A percentile compares a stretch with the other conserved stretches of the same genome.
phyloP scores from a whole-genome alignment of 1,284 basidiomycete species.

The Leccinum solheimii region DNA sequence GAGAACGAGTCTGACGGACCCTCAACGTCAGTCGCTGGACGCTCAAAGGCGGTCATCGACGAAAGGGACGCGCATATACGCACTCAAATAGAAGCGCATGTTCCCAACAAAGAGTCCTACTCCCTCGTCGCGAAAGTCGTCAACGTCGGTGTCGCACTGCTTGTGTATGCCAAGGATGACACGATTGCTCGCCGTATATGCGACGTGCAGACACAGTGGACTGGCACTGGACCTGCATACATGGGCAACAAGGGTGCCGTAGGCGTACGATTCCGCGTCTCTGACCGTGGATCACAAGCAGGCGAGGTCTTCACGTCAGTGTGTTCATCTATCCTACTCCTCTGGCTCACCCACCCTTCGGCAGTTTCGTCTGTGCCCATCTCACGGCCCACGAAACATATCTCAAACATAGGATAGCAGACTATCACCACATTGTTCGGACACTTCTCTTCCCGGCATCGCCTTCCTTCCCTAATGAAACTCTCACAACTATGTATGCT shows the following conservation, averaged over 20 bases:
- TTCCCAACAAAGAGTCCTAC: conserved; percentile 68
- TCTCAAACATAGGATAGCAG: conserved; percentile 69
- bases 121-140: conserved; percentile 72
- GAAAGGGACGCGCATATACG: conserved; percentile 63
- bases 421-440: conserved; percentile 82
- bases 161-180: conserved; percentile 79
- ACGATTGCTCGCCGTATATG: conserved; percentile 58
- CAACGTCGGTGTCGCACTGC: conserved; percentile 77
- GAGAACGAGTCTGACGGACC: conserved; percentile 8
- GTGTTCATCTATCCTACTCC: conserved; percentile 1
- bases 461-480: conserved; percentile 40
- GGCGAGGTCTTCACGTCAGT: conserved; percentile 85
- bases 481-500: conserved; percentile 66
- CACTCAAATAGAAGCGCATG: conserved; percentile 66
- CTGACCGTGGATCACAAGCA: conserved; percentile 49
- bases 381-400: conserved; percentile 83
- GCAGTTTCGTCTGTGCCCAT: conserved; percentile 91
- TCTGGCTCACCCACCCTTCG: conserved; percentile 5
- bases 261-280: conserved; percentile 80
- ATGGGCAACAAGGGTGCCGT: conserved; percentile 98
- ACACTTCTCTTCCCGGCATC: conserved; percentile 77
- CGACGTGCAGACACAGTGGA: conserved; percentile 76
- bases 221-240: conserved; percentile 68
- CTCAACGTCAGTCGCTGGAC: conserved; percentile 52
- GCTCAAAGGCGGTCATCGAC: conserved; percentile 62